phyloP scores from a whole-genome alignment of 768 basidiomycete genomes.

The Tubosaeta sp. region DNA sequence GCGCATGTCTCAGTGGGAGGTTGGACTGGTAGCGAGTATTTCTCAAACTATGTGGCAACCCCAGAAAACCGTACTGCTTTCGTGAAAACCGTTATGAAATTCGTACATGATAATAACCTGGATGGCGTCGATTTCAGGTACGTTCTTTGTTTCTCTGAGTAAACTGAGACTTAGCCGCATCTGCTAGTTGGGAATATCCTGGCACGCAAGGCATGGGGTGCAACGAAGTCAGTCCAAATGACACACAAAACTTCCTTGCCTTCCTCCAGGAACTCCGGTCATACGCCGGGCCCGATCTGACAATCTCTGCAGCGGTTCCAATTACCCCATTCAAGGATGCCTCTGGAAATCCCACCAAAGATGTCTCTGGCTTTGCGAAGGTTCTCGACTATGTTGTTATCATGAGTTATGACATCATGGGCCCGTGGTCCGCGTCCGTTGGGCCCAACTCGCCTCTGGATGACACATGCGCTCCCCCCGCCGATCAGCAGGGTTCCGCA shows the following conservation, averaged over 20 bases:
- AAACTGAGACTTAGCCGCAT: constrained; percentile 9
- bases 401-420: constrained; percentile 67
- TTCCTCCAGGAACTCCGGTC: constrained; percentile 69
- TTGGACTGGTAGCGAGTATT: constrained; percentile 62
- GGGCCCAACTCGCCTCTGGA: constrained; percentile 82
- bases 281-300: constrained; percentile 48
- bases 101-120: constrained; percentile 53
- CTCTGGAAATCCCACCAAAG: constrained; percentile 53
- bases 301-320: constrained; percentile 66
- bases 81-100: constrained; percentile 49
- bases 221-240: constrained; percentile 52
- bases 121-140: constrained; percentile 49
- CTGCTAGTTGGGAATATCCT: constrained; percentile 82
- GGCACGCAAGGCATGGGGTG: constrained; percentile 60
- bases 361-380: constrained; percentile 69
- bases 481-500: constrained; percentile 68
- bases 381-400: constrained; percentile 63
- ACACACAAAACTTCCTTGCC: constrained; percentile 71
- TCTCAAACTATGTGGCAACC: constrained; percentile 59
- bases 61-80: constrained; percentile 57
- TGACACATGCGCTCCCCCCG: constrained; percentile 63
- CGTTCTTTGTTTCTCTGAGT: not conserved
- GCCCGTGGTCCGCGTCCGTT: constrained; percentile 46
- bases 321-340: constrained; percentile 61
- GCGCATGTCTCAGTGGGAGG: constrained; percentile 65